A percentile compares a stretch with the other conserved stretches of the same genome.
Evolutionary conservation across 2,329 filamentous ascomycete genomes (phyloP).

Genomic region (Phialophora tarda): DNA sequence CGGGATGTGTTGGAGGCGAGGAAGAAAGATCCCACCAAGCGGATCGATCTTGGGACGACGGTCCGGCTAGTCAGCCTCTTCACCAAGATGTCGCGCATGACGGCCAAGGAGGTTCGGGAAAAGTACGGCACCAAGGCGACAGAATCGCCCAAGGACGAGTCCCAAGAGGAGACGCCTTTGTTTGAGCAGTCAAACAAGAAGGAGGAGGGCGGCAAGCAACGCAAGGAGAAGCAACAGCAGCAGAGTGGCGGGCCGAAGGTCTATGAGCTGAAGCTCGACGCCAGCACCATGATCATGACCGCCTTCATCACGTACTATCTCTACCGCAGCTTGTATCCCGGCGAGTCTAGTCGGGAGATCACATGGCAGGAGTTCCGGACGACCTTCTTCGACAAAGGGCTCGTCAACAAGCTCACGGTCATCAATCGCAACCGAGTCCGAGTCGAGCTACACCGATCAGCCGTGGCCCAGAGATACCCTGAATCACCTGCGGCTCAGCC

Average conservation of each 20-base stretch:
- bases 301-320: slow-evolving; percentile 67
- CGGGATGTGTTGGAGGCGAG: slow-evolving; percentile 66
- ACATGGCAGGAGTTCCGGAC: slow-evolving; percentile 97
- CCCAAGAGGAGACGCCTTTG: slow-evolving; percentile 33
- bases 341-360: slow-evolving; percentile 75
- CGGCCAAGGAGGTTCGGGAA: slow-evolving; percentile 49
- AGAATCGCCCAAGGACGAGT: slow-evolving; percentile 33
- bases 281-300: slow-evolving; percentile 61
- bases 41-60: slow-evolving; percentile 60
- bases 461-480: slow-evolving; percentile 72
- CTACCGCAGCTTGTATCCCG: slow-evolving; percentile 69
- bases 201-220: slow-evolving; percentile 43
- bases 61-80: slow-evolving; percentile 66
- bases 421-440: slow-evolving; percentile 78
- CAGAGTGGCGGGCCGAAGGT: slow-evolving; percentile 49
- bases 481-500: slow-evolving; percentile 72
- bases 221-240: slow-evolving; percentile 41
- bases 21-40: slow-evolving; percentile 51
- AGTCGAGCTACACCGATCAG: slow-evolving; percentile 79
- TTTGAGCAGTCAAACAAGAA: slow-evolving; percentile 39
- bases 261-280: slow-evolving; percentile 59
- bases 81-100: slow-evolving; percentile 61
- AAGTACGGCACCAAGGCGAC: slow-evolving; percentile 43
- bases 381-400: slow-evolving; percentile 92
- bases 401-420: slow-evolving; percentile 89